phyloP scores from a whole-genome alignment of 768 basidiomycete species.

The Calocybe gangraenosa region DNA sequence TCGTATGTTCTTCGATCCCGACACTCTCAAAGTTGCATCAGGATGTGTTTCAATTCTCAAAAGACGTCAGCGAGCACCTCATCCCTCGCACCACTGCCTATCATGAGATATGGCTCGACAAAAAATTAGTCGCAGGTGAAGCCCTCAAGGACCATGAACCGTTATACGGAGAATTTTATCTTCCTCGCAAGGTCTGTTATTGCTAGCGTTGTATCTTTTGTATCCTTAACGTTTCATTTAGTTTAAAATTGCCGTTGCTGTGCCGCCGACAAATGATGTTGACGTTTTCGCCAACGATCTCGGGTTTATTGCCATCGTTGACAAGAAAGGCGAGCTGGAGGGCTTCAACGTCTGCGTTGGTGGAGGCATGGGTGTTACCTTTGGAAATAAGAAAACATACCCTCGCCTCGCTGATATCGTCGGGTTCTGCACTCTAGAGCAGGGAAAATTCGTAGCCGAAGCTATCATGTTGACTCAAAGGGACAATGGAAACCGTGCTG shows the following conservation, averaged over 20 bases:
- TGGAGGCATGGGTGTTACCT: conserved; percentile 99
- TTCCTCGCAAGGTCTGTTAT: conserved; percentile 83
- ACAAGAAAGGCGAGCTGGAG: conserved; percentile 65
- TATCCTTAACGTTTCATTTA: conserved; percentile 24
- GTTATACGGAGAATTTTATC: conserved; percentile 95
- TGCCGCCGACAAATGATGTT: conserved; percentile 94
- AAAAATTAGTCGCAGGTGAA: conserved; percentile 92
- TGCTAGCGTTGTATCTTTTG: neutral
- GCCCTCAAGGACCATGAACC: conserved; percentile 95
- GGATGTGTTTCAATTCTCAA: conserved; percentile 81
- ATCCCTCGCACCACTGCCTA: conserved; percentile 91
- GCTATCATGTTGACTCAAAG: conserved; percentile 91
- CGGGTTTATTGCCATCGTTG: conserved; percentile 93
- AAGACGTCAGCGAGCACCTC: conserved; percentile 77
- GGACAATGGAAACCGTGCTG: conserved; percentile 91
- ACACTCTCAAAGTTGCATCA: conserved; percentile 81
- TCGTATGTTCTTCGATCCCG: conserved; percentile 89
- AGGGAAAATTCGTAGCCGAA: conserved; percentile 85
- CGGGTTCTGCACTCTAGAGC: conserved; percentile 88
- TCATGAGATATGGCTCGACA: conserved; percentile 99
- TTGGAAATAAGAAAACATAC: conserved; percentile 98
- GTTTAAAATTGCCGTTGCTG: conserved; percentile 97
- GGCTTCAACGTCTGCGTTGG: conserved; percentile 95
- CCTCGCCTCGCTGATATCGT: conserved; percentile 84
- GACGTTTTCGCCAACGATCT: conserved; percentile 95